phyloP scores from a whole-genome alignment of 202 grass and related monocot species.

The Elaeis oleifera region DNA sequence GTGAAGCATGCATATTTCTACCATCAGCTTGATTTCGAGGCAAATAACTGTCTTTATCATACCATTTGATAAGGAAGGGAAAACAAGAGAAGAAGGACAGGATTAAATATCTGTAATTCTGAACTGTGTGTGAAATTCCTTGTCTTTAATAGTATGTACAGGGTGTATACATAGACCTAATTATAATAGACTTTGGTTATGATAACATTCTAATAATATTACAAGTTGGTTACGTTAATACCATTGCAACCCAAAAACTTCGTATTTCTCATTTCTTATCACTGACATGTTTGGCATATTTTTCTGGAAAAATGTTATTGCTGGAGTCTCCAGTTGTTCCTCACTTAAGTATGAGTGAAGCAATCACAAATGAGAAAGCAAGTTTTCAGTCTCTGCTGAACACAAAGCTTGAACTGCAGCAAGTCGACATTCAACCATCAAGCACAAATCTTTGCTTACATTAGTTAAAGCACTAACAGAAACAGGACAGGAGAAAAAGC shows the following conservation, averaged over 20 bases:
- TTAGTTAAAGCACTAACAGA: too few relatives aligned
- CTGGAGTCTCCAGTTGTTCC: conserved; percentile 54
- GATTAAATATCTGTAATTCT: too few relatives aligned
- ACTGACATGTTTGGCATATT: conserved; percentile 51
- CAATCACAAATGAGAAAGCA: conserved; percentile 43
- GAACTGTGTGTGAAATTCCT: too few relatives aligned
- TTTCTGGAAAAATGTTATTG: conserved; percentile 63
- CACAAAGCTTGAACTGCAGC: conserved; percentile 50
- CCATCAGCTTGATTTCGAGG: conserved; percentile 29
- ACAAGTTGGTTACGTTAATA: conserved; percentile 12
- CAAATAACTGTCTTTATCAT: conserved; percentile 27
- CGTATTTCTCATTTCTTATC: conserved; percentile 33
- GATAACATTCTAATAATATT: too few relatives aligned
- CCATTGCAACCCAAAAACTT: conserved; percentile 57
- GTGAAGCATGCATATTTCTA: conserved; percentile 35
- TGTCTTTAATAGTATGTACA: too few relatives aligned
- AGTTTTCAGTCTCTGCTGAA: conserved; percentile 46
- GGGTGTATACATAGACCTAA: too few relatives aligned
- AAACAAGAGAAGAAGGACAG: too few relatives aligned
- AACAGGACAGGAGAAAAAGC: too few relatives aligned
- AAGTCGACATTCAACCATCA: conserved; percentile 38
- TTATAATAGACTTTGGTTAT: too few relatives aligned
- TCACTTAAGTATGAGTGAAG: conserved; percentile 43
- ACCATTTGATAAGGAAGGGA: conserved; percentile 27
- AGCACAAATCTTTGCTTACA: neutral